phyloP scores from a whole-genome alignment of 2,329 filamentous ascomycete species.

The Acephala macrosclerotiorum region DNA sequence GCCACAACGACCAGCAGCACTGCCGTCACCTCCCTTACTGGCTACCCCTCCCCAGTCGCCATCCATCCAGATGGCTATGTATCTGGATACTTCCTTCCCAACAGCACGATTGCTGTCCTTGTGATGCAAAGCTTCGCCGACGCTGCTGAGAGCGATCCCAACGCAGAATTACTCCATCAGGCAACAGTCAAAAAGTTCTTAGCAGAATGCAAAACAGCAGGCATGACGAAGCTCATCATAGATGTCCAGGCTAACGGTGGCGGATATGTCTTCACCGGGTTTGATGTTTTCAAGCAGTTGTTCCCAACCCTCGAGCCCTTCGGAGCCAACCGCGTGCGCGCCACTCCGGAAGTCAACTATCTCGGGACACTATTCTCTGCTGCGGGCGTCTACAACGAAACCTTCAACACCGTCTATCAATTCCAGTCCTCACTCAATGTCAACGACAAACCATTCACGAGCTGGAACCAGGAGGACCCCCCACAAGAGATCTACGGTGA shows the following conservation, averaged over 20 bases:
- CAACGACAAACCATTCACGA: constrained; percentile 9
- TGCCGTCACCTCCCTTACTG: constrained; percentile 12
- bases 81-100: constrained; percentile 35
- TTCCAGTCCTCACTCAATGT: constrained; percentile 12
- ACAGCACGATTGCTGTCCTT: constrained; percentile 32
- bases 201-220: constrained; percentile 51
- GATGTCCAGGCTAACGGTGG: constrained; percentile 66
- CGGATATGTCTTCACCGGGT: constrained; percentile 63
- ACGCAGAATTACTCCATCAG: not conserved
- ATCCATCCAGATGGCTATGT: constrained; percentile 23
- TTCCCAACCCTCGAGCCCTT: constrained; percentile 32
- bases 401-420: not conserved
- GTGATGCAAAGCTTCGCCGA: constrained; percentile 30
- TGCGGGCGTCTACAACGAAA: not conserved
- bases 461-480: constrained; percentile 16
- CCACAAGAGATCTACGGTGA: constrained; percentile 29
- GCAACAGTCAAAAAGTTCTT: constrained; percentile 47
- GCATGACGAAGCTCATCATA: constrained; percentile 66
- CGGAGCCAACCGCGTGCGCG: not conserved
- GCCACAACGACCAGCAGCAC: not conserved
- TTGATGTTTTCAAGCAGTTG: constrained; percentile 62
- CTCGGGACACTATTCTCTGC: constrained; percentile 4
- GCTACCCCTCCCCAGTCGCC: constrained; percentile 29
- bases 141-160: constrained; percentile 29
- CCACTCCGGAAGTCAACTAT: constrained; percentile 8